Evolutionary conservation across 345 rosid genomes (phyloP), one percentile per base, ranked within the genome.

Genomic region (Corchorus olitorius): DNA sequence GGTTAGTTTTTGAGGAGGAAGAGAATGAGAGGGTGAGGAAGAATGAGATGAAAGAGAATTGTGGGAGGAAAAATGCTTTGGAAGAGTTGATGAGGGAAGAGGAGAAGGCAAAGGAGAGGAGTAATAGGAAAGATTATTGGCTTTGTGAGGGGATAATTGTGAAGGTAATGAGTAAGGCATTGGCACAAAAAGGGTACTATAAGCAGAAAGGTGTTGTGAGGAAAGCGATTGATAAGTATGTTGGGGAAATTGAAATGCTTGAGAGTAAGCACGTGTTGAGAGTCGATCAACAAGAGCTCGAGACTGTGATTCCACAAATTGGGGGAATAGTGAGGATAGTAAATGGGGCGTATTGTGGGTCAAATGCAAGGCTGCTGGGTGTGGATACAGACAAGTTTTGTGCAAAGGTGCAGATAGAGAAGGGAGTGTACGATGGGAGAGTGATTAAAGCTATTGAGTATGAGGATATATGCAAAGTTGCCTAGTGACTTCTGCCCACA

Each of bases 241-340:
- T 89, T 6, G 98, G 97, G 19, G 98, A 96, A 83, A 85, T 92
- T 15, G 94, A 92, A 81, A 93, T 93, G 92, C 81, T 92, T 33
- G 93, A 92, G 74, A 89, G 78, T 74, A 96, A 92, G 83, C 97
- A 96, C 52, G 82, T 83, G 37, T 74, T 96, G 82, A 84, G 97
- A 76, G 94, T 96, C 65, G 99, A 96, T 83, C 99, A 93, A 76
- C 94, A 88, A 79, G 99, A 96, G 91, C 92, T 96, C 14, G 98
- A 96, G 87, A 96, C 97, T 0, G 99, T 93, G 77, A 88, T 93
- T 76, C 99, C 97, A 0, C 98, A 96, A 70, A 88, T 91, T 37
- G 98, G 98, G 69, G 87, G 94, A 27, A 48, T 82, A 48, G 93
- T 96, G 74, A 90, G 82, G 89, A 85, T 96, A 27, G 94, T 93